A percentile compares a stretch with the other conserved stretches of the same genome.
Conservation (phyloP, 192 early-diverging fungal species). For the Phycomyces nitens region DNA sequence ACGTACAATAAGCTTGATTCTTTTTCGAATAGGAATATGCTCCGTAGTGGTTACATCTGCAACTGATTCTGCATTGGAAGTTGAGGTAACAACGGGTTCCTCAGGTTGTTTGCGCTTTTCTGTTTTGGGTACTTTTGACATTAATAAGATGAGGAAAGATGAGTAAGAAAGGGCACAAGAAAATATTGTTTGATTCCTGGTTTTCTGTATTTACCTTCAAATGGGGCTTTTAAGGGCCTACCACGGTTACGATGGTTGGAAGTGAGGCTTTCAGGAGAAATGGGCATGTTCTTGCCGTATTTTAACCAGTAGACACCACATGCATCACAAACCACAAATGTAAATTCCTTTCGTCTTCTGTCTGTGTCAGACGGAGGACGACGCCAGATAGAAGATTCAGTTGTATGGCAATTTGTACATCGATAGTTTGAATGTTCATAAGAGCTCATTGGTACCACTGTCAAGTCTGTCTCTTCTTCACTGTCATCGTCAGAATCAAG, state of each 20-base stretch:
- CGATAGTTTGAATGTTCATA: conserved; percentile 17
- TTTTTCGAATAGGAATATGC: neutral
- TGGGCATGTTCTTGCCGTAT: conserved; percentile 40
- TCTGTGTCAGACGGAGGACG: conserved; percentile 41
- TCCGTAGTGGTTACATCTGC: neutral
- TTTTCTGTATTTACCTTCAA: neutral
- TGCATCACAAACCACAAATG: conserved; percentile 44
- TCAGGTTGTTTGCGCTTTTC: neutral
- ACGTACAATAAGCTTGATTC: conserved; percentile 15
- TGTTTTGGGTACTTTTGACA: too few relatives aligned
- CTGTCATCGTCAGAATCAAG: conserved; percentile 13
- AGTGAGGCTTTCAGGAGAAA: conserved; percentile 9
- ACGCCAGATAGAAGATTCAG: conserved; percentile 34
- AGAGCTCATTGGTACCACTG: conserved; percentile 1
- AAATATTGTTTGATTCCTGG: too few relatives aligned
- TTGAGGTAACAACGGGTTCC: neutral
- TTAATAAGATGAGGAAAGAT: too few relatives aligned
- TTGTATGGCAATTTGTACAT: conserved; percentile 41
- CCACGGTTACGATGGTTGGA: conserved; percentile 14
- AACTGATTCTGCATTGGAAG: too few relatives aligned
- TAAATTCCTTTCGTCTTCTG: conserved; percentile 33
- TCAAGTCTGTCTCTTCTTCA: conserved; percentile 14
- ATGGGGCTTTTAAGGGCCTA: neutral
- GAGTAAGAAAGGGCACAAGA: too few relatives aligned
- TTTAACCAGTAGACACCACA: conserved; percentile 59